A percentile compares a stretch with the other conserved stretches of the same genome.
Conservation (phyloP, 805 yeast species). For the Torulaspora delbrueckii region DNA sequence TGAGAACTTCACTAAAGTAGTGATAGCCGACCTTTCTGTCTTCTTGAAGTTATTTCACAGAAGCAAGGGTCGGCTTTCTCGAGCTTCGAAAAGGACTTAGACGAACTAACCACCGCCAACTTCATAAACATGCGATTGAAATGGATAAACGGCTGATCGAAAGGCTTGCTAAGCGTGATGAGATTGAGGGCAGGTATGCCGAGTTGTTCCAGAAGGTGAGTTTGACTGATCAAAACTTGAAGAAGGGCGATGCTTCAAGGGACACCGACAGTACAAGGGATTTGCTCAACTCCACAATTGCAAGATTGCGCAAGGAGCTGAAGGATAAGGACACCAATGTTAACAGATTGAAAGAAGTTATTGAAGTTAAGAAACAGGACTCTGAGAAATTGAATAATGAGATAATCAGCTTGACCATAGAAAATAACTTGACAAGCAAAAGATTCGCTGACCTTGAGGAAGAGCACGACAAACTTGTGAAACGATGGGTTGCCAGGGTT, state of each 20-base stretch:
- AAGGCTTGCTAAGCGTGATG: constrained; percentile 19
- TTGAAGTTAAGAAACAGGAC: constrained; percentile 47
- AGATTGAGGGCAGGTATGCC: constrained; percentile 18
- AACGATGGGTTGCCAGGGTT: constrained; percentile 56
- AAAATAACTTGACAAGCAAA: constrained; percentile 38
- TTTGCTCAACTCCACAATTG: background rate
- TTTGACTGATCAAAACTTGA: background rate
- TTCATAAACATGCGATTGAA: background rate
- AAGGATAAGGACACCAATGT: constrained; percentile 26
- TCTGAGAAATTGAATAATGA: constrained; percentile 65
- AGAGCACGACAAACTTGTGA: constrained; percentile 49
- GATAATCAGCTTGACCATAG: constrained; percentile 55
- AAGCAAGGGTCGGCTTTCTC: constrained; percentile 1
- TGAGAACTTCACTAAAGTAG: background rate
- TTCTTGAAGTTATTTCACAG: background rate
- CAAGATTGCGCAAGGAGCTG: constrained; percentile 17
- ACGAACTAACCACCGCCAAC: background rate
- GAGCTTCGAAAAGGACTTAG: background rate
- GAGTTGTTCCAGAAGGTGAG: constrained; percentile 19
- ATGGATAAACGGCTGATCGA: constrained; percentile 17
- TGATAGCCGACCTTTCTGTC: background rate
- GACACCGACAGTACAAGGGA: background rate
- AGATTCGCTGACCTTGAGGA: constrained; percentile 36
- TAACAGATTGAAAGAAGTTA: constrained; percentile 25
- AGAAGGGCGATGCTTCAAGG: background rate